A percentile compares a stretch with the other conserved stretches of the same genome.
These are phyloP conservation scores for Yamadazyma kanchanaburiensis DNA, from an alignment of 1,139 yeast species.

Conservation along the genomic window DNA sequence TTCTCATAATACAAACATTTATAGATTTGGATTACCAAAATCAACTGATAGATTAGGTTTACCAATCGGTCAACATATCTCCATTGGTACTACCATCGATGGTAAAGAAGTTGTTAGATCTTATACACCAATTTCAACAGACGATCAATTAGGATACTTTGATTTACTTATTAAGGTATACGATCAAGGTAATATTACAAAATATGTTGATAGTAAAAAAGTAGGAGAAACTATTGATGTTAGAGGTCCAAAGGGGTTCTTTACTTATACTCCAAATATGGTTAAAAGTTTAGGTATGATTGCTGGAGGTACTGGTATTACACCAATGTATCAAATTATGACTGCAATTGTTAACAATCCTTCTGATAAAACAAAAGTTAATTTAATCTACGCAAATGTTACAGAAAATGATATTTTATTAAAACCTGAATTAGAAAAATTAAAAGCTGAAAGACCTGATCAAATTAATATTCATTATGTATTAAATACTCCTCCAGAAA, in stretches of 20 bases:
- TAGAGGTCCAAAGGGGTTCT: slow-evolving; percentile 93
- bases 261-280: slow-evolving; percentile 79
- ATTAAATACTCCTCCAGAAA: slow-evolving; percentile 60
- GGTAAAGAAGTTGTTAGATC: slow-evolving; percentile 88
- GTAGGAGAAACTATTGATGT: slow-evolving; percentile 44
- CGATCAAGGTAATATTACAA: slow-evolving; percentile 86
- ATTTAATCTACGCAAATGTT: slow-evolving; percentile 76
- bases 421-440: slow-evolving; percentile 67
- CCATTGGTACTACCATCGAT: slow-evolving; percentile 59
- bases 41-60: slow-evolving; percentile 76
- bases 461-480: slow-evolving; percentile 77
- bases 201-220: slow-evolving; percentile 62
- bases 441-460: slow-evolving; percentile 65
- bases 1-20: slow-evolving; percentile 80
- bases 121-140: slow-evolving; percentile 91
- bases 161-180: slow-evolving; percentile 91
- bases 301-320: slow-evolving; percentile 97
- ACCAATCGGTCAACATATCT: slow-evolving; percentile 93
- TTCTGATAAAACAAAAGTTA: slow-evolving; percentile 78
- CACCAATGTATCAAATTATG: slow-evolving; percentile 87
- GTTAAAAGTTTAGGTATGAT: slow-evolving; percentile 76
- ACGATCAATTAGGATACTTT: slow-evolving; percentile 80
- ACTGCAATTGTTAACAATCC: slow-evolving; percentile 70
- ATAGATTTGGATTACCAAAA: slow-evolving; percentile 81
- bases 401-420: slow-evolving; percentile 75